These are phyloP conservation scores for Tricholoma furcatifolium DNA, from an alignment of 768 basidiomycete species.

Conservation along the genomic window DNA sequence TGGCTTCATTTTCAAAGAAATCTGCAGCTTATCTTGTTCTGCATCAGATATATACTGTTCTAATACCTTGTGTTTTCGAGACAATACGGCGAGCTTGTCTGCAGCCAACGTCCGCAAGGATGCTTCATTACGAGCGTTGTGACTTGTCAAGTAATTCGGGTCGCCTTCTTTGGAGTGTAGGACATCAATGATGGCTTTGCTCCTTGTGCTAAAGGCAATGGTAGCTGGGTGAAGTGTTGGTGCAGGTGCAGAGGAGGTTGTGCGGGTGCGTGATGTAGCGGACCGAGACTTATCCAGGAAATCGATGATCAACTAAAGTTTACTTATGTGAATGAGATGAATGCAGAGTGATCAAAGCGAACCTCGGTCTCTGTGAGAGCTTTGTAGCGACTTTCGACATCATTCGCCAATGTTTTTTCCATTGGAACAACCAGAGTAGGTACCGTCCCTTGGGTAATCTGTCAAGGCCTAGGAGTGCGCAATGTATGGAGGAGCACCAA, in stretches of 20 bases:
- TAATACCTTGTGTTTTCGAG: slow-evolving; percentile 49
- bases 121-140: slow-evolving; percentile 57
- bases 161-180: slow-evolving; percentile 63
- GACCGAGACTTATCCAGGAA: slow-evolving; percentile 86
- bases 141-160: slow-evolving; percentile 57
- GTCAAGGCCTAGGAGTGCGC: not conserved
- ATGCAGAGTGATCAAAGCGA: not conserved
- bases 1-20: slow-evolving; percentile 58
- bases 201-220: slow-evolving; percentile 60
- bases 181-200: slow-evolving; percentile 51
- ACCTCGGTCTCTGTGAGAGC: slow-evolving; percentile 77
- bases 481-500: slow-evolving; percentile 22
- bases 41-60: slow-evolving; percentile 50
- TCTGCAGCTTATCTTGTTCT: slow-evolving; percentile 43
- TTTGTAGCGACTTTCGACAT: slow-evolving; percentile 78
- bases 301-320: slow-evolving; percentile 62
- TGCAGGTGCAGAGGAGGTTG: slow-evolving; percentile 71
- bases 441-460: slow-evolving; percentile 54
- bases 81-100: slow-evolving; percentile 39
- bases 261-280: slow-evolving; percentile 60
- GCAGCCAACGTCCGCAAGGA: slow-evolving; percentile 50
- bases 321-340: slow-evolving; percentile 4
- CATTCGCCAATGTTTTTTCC: slow-evolving; percentile 64
- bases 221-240: slow-evolving; percentile 80
- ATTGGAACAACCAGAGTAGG: slow-evolving; percentile 87